A percentile compares a stretch with the other conserved stretches of the same genome.
Conservation (phyloP, 169 alveolate genomes). For the Amoebophrya sp. region DNA sequence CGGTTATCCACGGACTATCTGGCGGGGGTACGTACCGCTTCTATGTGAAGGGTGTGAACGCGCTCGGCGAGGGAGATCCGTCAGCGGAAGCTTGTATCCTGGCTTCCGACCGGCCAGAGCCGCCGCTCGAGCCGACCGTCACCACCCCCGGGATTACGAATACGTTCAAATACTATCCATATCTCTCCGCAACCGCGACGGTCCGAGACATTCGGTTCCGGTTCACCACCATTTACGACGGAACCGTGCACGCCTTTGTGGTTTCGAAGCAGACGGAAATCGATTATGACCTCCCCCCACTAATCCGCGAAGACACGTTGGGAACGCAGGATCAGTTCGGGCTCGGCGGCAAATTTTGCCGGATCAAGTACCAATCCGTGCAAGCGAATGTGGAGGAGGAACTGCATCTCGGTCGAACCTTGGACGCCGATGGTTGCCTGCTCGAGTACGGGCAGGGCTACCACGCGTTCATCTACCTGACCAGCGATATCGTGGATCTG, state of each 20-base stretch:
- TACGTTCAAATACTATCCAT: background rate
- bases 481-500: background rate
- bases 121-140: constrained; percentile 22
- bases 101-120: constrained; percentile 18
- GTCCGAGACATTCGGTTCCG: background rate
- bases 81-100: background rate
- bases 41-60: background rate
- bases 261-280: constrained; percentile 1
- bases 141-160: background rate
- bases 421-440: background rate
- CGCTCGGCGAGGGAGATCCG: background rate
- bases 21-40: constrained; percentile 2
- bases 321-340: constrained; percentile 2
- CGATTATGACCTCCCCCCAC: background rate
- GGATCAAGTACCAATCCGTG: constrained; percentile 1
- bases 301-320: constrained; percentile 20
- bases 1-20: background rate
- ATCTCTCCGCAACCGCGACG: background rate
- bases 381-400: background rate
- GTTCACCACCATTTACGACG: constrained; percentile 21
- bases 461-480: constrained; percentile 6
- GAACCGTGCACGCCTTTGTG: constrained; percentile 18
- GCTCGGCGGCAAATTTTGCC: constrained; percentile 21
- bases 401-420: background rate
- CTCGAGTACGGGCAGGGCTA: constrained; percentile 23